Base-by-base conservation (phyloP, 768 basidiomycete genomes). In the Rhodotorula babjevae region DNA sequence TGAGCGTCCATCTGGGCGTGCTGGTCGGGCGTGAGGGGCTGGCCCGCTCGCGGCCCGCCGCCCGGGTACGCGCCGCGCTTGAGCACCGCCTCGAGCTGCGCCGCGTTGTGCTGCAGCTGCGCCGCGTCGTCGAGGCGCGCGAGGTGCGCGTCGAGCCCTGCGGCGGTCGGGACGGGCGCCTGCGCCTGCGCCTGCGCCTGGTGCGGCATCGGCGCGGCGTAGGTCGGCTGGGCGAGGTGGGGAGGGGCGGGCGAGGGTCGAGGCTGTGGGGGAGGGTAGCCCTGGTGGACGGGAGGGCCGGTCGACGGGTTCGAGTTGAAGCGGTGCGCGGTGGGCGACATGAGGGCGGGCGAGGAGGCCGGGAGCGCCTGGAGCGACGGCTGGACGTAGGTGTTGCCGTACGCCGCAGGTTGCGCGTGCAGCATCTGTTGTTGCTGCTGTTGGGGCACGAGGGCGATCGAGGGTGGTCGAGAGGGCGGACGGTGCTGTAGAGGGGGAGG, bases 91-190 rank as follows among this genome's bases (percentile, higher is more conserved):
- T 65, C 36, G 27, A 65, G 44, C 53, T 57, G 50, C 31, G 52
- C 21, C 2, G 61, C n/a, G 2, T 47, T n/a, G 31, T 65, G 59
- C 46, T 71, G 59, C 36, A 71, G 21, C 31, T 36, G 27, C 0
- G 58, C 50, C 6, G 56, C 21, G 16, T 65, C 69, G 58, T 71
- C 64, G 18, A 71, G 53, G 6, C 61, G 60, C 1, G 36, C 62
- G n/a, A 65, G 59, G 53, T 65, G 65, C 33, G 58, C 44, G 23
- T 71, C 64, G 6, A 71, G 25, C n/a, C 59, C 52, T 11, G 57
- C 63, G 9, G 69, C 55, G 9, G 68, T 57, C 27, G 68, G 68
- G 1, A 62, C 12, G 18, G 55, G 42, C 18, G 33, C 49, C 9
- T 46, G 62, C 2, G n/a, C n/a, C n/a, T n/a, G n/a, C n/a, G n/a